These are phyloP conservation scores for Simmondsia chinensis DNA, from an alignment of 148 eudicot species.

Conservation along the genomic window DNA sequence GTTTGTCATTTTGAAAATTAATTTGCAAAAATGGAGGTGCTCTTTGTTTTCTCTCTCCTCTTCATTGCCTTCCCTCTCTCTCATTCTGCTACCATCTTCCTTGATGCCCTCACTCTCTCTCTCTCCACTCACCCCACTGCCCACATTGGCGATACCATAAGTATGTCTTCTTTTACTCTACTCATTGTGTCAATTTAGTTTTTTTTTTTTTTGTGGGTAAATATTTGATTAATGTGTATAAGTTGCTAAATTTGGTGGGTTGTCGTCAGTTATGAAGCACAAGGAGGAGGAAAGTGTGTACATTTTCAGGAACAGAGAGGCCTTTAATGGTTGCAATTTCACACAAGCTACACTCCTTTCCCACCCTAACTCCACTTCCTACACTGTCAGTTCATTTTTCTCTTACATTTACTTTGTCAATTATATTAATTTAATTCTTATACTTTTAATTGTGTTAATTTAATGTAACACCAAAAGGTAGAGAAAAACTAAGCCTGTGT, in stretches of 20 bases:
- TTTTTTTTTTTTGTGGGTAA: not conserved
- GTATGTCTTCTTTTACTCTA: slow-evolving; percentile 20
- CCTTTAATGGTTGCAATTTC: slow-evolving; percentile 69
- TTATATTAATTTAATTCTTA: not conserved
- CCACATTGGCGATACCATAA: slow-evolving; percentile 64
- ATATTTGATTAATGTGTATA: not conserved
- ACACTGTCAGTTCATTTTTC: slow-evolving; percentile 29
- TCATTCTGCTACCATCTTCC: slow-evolving; percentile 49
- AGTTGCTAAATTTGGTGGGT: not conserved
- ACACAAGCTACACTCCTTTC: slow-evolving; percentile 71
- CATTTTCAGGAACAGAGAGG: slow-evolving; percentile 61
- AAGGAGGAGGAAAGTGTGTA: slow-evolving; percentile 58
- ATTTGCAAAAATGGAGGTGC: slow-evolving; percentile 1
- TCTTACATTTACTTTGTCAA: not conserved
- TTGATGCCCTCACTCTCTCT: slow-evolving; percentile 69
- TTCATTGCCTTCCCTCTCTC: slow-evolving; percentile 7
- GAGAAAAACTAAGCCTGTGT: no score
- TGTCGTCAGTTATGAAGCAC: slow-evolving; percentile 64
- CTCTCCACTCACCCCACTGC: slow-evolving; percentile 54
- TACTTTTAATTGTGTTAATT: no score
- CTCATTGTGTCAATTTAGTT: not conserved
- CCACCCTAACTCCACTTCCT: slow-evolving; percentile 47
- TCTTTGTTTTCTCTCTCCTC: slow-evolving; percentile 7
- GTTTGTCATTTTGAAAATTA: not conserved
- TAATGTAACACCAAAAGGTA: no score